These are phyloP conservation scores for Neurospora sp. DNA, from an alignment of 495 filamentous ascomycete species.

Conservation along the genomic window DNA sequence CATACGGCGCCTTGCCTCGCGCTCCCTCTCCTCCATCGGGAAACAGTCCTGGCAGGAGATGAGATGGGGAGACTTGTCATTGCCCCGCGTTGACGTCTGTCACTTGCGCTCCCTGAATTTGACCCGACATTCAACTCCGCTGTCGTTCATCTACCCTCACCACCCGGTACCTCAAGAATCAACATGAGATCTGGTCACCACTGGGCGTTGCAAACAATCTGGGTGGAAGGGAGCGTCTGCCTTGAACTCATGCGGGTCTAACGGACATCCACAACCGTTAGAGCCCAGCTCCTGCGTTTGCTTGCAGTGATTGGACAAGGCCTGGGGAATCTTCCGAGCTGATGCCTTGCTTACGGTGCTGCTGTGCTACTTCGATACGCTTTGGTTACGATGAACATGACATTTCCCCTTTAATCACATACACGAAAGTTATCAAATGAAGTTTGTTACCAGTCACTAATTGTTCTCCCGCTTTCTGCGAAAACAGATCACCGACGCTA, in stretches of 20 bases:
- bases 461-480: conserved; percentile 10
- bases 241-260: background rate
- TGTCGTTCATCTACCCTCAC: background rate
- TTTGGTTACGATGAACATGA: background rate
- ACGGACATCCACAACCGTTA: background rate
- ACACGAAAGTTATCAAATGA: conserved; percentile 9
- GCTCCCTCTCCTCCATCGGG: conserved; percentile 34
- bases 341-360: background rate
- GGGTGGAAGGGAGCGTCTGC: background rate
- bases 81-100: background rate
- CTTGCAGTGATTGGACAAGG: too few species aligned
- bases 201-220: background rate
- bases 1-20: conserved; percentile 27
- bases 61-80: conserved; percentile 5
- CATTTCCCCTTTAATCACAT: background rate
- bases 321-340: too few species aligned
- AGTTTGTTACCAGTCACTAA: conserved; percentile 14
- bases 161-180: background rate
- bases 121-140: conserved; percentile 1
- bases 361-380: background rate
- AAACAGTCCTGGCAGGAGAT: conserved; percentile 28
- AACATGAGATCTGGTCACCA: background rate
- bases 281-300: background rate
- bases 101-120: background rate
- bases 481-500: conserved; percentile 28